Percentiles rank a stretch among this genome's conserved stretches.
Conservation (phyloP, 2,329 filamentous ascomycete genomes). For the Colletotrichum tamarilloi region DNA sequence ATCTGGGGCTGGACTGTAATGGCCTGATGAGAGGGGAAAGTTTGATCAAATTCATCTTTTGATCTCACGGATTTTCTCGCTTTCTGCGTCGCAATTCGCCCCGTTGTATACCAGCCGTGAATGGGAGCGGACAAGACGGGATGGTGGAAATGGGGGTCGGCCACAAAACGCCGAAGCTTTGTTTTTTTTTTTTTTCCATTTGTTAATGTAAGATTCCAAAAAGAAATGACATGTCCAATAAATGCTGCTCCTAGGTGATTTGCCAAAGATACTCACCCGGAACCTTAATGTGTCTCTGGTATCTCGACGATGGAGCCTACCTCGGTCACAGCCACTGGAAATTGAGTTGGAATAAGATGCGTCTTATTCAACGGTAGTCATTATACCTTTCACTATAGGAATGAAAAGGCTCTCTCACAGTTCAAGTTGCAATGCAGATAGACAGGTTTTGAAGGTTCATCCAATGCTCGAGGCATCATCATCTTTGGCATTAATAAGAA, state of each 20-base stretch:
- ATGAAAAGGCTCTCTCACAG: background rate
- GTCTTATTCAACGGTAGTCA: no score
- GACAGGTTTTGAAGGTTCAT: background rate
- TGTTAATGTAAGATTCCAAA: background rate
- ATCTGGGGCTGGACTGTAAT: background rate
- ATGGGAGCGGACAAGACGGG: background rate
- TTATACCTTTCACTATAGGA: background rate
- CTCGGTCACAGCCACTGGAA: no score
- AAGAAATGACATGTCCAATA: background rate
- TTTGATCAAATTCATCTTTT: background rate
- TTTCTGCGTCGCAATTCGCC: background rate
- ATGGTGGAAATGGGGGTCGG: background rate
- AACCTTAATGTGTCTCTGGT: no score
- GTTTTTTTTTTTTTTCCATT: background rate
- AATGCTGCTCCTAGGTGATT: background rate
- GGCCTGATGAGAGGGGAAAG: background rate
- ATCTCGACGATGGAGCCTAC: no score
- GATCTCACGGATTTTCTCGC: background rate
- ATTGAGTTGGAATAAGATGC: background rate
- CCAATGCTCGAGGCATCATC: background rate
- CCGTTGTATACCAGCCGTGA: constrained; percentile 5
- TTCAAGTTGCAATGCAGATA: no score
- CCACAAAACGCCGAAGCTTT: background rate
- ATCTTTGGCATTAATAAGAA: constrained; percentile 16
- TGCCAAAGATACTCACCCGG: background rate